Conservation (phyloP, 352 stramenopile species). For the Pythium insidiosum region DNA sequence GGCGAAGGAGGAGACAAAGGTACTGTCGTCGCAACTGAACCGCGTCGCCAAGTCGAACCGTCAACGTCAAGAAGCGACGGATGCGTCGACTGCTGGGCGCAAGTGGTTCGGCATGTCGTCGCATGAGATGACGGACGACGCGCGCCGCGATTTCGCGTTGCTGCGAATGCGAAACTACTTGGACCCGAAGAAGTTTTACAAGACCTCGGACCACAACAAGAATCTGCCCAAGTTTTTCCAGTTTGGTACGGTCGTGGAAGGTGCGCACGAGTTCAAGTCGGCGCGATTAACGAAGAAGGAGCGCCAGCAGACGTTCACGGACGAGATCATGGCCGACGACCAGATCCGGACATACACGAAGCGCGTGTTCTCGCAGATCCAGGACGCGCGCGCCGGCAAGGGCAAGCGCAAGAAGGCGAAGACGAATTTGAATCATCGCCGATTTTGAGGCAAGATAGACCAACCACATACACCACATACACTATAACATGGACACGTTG, state of each 20-base stretch:
- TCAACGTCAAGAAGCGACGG: constrained; percentile 41
- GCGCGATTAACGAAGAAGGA: constrained; percentile 90
- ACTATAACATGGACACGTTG: neutral
- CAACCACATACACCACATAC: neutral
- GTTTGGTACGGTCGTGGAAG: constrained; percentile 90
- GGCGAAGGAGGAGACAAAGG: constrained; percentile 33
- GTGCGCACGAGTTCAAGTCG: constrained; percentile 84
- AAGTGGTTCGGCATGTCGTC: constrained; percentile 92
- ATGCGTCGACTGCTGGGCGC: constrained; percentile 45
- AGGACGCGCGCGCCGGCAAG: constrained; percentile 31
- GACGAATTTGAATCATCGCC: constrained; percentile 1
- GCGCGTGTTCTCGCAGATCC: constrained; percentile 73
- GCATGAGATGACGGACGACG: constrained; percentile 82
- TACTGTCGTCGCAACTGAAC: constrained; percentile 30
- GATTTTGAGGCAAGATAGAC: constrained; percentile 8
- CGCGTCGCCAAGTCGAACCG: constrained; percentile 29
- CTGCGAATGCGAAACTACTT: constrained; percentile 94
- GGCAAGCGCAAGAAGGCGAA: constrained; percentile 44
- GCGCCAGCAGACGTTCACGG: constrained; percentile 87
- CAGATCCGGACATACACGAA: constrained; percentile 80
- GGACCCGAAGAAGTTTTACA: constrained; percentile 97
- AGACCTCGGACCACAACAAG: constrained; percentile 83
- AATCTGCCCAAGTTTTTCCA: constrained; percentile 87
- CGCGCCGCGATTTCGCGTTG: constrained; percentile 87
- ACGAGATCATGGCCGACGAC: constrained; percentile 93